Percentiles rank a stretch among this genome's conserved stretches.
Evolutionary conservation across 2,329 filamentous ascomycete species (phyloP).

Genomic region (Pseudogymnoascus sp.): DNA sequence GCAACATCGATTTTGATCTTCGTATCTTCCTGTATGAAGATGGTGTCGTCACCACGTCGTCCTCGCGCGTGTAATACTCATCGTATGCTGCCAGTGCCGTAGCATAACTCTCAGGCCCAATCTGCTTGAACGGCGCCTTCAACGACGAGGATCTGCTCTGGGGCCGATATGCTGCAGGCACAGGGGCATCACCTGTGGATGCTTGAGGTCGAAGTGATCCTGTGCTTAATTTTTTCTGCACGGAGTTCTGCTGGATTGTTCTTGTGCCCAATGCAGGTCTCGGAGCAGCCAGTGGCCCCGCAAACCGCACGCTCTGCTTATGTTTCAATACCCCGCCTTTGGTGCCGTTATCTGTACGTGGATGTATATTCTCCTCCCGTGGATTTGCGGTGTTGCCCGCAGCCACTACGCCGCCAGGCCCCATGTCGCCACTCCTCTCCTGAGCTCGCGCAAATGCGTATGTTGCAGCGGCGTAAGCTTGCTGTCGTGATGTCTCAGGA

Average conservation of each 20-base stretch:
- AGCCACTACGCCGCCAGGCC: conserved; percentile 24
- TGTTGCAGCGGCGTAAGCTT: conserved; percentile 55
- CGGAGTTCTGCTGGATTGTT: conserved; percentile 13
- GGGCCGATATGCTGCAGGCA: conserved; percentile 25
- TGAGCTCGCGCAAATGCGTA: conserved; percentile 51
- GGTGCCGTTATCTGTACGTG: not conserved
- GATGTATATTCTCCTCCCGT: conserved; percentile 16
- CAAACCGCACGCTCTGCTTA: conserved; percentile 48
- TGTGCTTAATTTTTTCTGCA: conserved; percentile 16
- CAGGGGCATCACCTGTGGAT: conserved; percentile 23
- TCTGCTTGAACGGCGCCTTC: conserved; percentile 21
- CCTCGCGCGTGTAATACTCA: conserved; percentile 40
- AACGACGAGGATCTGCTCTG: conserved; percentile 27
- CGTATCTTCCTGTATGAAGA: conserved; percentile 44
- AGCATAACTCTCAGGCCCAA: conserved; percentile 30
- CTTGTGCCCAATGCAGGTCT: conserved; percentile 21
- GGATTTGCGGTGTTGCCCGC: conserved; percentile 12
- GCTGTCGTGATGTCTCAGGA: conserved; percentile 42
- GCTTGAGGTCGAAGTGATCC: conserved; percentile 21
- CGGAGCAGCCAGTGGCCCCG: conserved; percentile 23
- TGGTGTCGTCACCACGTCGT: conserved; percentile 40
- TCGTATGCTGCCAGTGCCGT: conserved; percentile 32
- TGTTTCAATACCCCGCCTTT: conserved; percentile 29
- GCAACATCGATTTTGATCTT: conserved; percentile 49
- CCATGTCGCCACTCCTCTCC: conserved; percentile 32